Percentiles rank a stretch among this genome's conserved stretches.
These are phyloP conservation scores for Cercospora sp. DNA, from an alignment of 2,329 filamentous ascomycete species.

Conservation along the genomic window DNA sequence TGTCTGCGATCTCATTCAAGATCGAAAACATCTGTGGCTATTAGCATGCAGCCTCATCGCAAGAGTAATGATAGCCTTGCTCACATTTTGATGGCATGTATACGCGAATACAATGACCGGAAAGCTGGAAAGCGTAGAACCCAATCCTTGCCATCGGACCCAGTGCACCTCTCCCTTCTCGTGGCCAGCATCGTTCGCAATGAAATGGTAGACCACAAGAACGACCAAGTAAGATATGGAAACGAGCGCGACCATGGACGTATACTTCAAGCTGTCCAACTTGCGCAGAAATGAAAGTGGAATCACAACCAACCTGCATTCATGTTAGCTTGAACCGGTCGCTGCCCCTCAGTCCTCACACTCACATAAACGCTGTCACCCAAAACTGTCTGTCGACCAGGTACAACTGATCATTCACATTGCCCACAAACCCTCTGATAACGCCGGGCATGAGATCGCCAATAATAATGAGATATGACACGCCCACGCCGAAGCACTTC, in stretches of 20 bases:
- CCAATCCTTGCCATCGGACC: constrained; percentile 74
- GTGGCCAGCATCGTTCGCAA: constrained; percentile 70
- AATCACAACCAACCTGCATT: constrained; percentile 77
- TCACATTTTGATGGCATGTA: constrained; percentile 95
- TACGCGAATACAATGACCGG: constrained; percentile 99
- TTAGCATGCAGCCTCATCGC: constrained; percentile 13
- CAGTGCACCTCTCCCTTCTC: constrained; percentile 74
- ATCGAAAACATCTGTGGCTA: constrained; percentile 88
- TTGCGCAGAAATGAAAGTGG: constrained; percentile 88
- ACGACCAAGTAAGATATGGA: constrained; percentile 94
- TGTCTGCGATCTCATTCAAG: constrained; percentile 87
- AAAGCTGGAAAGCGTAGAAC: constrained; percentile 79
- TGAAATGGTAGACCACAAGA: constrained; percentile 89
- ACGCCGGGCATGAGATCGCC: constrained; percentile 98
- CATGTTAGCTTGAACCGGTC: not conserved
- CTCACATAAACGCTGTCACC: constrained; percentile 93
- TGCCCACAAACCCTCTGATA: constrained; percentile 69
- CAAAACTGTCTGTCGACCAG: constrained; percentile 91
- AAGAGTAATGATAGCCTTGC: constrained; percentile 33
- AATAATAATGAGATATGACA: constrained; percentile 98
- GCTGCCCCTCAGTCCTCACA: constrained; percentile 1
- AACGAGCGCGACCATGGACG: constrained; percentile 83
- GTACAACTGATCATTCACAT: constrained; percentile 59
- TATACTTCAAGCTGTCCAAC: constrained; percentile 95
- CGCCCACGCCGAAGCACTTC: constrained; percentile 96